Evolutionary conservation across 768 basidiomycete species (phyloP), one percentile per base, ranked within the genome.

Genomic region (Termitomyces sp.): DNA sequence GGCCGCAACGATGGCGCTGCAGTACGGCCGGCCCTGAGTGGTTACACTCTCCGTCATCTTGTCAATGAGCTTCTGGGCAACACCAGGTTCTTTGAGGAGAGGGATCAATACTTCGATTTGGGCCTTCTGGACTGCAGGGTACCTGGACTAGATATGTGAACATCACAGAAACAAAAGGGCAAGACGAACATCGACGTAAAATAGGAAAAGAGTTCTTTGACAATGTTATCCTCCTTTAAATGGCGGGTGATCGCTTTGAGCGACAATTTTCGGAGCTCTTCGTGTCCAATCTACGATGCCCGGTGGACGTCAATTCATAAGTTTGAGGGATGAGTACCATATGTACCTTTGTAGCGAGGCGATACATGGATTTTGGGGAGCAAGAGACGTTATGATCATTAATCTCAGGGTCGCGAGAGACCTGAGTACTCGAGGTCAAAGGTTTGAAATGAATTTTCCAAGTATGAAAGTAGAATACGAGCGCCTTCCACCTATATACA

Each of bases 321-420:
- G n/a, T n/a, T n/a, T n/a, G n/a, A n/a, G n/a, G n/a, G n/a, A n/a
- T n/a, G n/a, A n/a, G n/a, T n/a, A n/a, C n/a, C n/a, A n/a, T n/a
- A n/a, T n/a, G n/a, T n/a, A 76, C 79, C 71, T 79, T 78, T 36
- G 66, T 65, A 2, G 79, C 78, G 8, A 80, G 67, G 8, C 75
- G 74, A 61, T 76, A 80, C 74, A 80, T 79, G 0, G 77, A 79
- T 57, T 80, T 80, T 0, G 78, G 75, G 6, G 78, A 80, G 49
- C 77, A 79, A 9, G 32, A 51, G 18, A 40, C 35, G 0, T 35
- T 35, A 24, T 6, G 4, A 36, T 5, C 35, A 52, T 22, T 7
- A 8, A 40, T 58, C n/a, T 66, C 52, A 8, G 71, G 72, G 15
- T 63, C 69, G 22, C 4, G 6, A 35, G 16, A 11, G 2, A n/a